phyloP scores from a whole-genome alignment of 352 stramenopile genomes.

The Pythium insidiosum region DNA sequence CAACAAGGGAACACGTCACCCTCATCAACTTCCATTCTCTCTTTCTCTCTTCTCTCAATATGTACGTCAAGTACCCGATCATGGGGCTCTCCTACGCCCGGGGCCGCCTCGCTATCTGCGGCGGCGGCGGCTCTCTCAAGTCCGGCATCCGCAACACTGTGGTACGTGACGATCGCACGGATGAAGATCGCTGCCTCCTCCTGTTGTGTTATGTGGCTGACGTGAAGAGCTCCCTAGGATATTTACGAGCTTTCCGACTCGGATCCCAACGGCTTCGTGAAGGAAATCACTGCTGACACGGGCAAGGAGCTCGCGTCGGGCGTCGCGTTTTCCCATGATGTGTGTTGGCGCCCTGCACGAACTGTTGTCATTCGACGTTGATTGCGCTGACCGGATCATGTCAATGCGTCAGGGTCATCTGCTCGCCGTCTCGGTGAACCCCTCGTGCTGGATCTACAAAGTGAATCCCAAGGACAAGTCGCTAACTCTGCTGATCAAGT shows the following conservation, averaged over 20 bases:
- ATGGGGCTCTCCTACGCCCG: constrained; percentile 73
- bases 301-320: constrained; percentile 63
- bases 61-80: constrained; percentile 83
- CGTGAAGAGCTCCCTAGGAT: constrained; percentile 25
- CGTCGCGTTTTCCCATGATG: constrained; percentile 68
- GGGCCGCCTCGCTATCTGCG: constrained; percentile 72
- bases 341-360: constrained; percentile 2
- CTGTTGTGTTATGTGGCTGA: background rate
- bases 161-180: constrained; percentile 23
- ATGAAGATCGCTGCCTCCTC: background rate
- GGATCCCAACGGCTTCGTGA: constrained; percentile 55
- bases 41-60: constrained; percentile 21
- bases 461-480: constrained; percentile 45
- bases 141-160: constrained; percentile 84
- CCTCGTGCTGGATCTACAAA: constrained; percentile 69
- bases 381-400: too few relatives aligned
- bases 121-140: constrained; percentile 72
- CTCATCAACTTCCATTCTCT: too few relatives aligned
- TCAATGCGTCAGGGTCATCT: constrained; percentile 29
- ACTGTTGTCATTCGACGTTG: too few relatives aligned
- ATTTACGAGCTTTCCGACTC: constrained; percentile 63
- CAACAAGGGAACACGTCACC: too few relatives aligned
- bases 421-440: constrained; percentile 69
- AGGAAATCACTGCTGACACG: constrained; percentile 64
- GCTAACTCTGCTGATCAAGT: constrained; percentile 65